Evolutionary conservation across 805 yeast genomes (phyloP).

Genomic region (Wickerhamiella occidentalis): DNA sequence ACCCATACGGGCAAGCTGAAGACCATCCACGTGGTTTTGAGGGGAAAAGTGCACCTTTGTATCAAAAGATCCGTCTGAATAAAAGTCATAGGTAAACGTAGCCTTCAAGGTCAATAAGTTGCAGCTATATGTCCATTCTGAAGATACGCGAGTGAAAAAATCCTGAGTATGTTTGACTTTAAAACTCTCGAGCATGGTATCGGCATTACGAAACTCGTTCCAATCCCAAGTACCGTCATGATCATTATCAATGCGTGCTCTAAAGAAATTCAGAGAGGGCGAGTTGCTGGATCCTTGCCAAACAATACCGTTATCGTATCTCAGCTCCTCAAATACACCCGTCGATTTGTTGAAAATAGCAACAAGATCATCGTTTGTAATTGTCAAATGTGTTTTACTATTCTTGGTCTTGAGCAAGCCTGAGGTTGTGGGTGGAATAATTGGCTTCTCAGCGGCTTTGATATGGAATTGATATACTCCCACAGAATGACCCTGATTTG

Average conservation of each 20-base stretch:
- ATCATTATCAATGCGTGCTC: constrained; percentile 29
- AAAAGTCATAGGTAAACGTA: constrained; percentile 13
- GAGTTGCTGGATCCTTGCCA: neutral
- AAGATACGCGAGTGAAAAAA: constrained; percentile 21
- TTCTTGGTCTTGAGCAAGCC: neutral
- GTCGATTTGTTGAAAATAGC: constrained; percentile 2
- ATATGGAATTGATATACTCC: neutral
- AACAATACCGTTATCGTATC: constrained; percentile 6
- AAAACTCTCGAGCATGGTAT: constrained; percentile 10
- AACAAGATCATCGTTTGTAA: neutral
- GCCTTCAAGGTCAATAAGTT: constrained; percentile 15
- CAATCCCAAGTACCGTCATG: constrained; percentile 14
- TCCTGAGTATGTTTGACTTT: constrained; percentile 11
- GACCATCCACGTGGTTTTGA: neutral
- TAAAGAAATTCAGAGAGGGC: constrained; percentile 21
- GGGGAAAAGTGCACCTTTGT: neutral
- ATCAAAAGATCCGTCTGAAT: constrained; percentile 1
- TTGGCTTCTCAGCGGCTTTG: neutral
- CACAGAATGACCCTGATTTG: neutral
- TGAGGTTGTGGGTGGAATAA: neutral
- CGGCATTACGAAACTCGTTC: constrained; percentile 21
- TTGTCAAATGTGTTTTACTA: neutral
- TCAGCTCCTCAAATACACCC: constrained; percentile 3
- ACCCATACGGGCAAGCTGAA: constrained; percentile 28
- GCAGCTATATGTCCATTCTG: constrained; percentile 21